These are phyloP conservation scores for Hyphodiscus hymeniophilus DNA, from an alignment of 495 filamentous ascomycete genomes.

Conservation along the genomic window DNA sequence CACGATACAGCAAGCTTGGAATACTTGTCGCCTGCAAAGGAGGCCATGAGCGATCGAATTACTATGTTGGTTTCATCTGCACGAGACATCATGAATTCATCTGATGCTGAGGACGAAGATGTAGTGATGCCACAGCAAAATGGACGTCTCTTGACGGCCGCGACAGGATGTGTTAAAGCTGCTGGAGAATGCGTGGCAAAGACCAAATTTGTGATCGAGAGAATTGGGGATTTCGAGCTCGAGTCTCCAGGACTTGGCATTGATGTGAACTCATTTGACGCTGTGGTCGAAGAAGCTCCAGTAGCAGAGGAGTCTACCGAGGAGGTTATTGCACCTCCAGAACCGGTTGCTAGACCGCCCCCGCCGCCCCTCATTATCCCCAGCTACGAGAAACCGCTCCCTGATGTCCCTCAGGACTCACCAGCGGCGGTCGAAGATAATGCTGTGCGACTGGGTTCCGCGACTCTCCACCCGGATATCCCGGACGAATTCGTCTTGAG, in stretches of 20 bases:
- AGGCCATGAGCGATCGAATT: constrained; percentile 73
- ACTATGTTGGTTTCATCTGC: constrained; percentile 72
- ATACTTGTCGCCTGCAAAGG: constrained; percentile 58
- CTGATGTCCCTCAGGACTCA: constrained; percentile 28
- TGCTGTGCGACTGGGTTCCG: constrained; percentile 24
- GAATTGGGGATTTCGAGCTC: constrained; percentile 90
- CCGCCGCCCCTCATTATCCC: constrained; percentile 23
- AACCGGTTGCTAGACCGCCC: constrained; percentile 19
- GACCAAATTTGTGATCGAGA: constrained; percentile 76
- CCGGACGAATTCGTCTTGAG: constrained; percentile 10
- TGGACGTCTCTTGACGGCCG: constrained; percentile 65
- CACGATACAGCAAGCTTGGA: constrained; percentile 60
- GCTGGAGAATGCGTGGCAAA: constrained; percentile 87
- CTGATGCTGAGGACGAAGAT: constrained; percentile 55
- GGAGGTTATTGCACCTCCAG: constrained; percentile 14
- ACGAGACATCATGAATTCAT: constrained; percentile 61
- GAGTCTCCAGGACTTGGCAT: constrained; percentile 46
- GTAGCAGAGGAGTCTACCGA: not conserved
- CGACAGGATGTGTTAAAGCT: constrained; percentile 81
- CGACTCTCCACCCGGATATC: constrained; percentile 14
- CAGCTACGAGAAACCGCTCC: constrained; percentile 34
- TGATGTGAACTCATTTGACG: constrained; percentile 35
- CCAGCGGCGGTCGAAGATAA: constrained; percentile 8
- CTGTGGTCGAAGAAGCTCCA: constrained; percentile 5
- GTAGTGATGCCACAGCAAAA: constrained; percentile 77